phyloP scores from a whole-genome alignment of 2,329 filamentous ascomycete species.

The Tolypocladium tropicale region DNA sequence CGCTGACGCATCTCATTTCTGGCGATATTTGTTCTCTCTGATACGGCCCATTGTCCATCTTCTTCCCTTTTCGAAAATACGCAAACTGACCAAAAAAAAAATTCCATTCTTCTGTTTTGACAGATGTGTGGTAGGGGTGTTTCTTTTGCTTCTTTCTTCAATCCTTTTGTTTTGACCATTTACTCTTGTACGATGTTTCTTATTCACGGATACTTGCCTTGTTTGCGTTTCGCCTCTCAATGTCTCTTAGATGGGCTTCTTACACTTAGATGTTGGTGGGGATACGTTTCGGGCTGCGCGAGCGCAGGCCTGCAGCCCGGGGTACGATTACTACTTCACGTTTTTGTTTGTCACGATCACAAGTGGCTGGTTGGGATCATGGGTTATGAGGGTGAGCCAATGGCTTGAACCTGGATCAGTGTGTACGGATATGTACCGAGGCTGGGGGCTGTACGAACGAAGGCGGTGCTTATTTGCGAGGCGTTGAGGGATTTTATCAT shows the following conservation, averaged over 20 bases:
- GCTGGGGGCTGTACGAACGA: neutral
- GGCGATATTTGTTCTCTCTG: neutral
- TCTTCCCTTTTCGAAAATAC: no score
- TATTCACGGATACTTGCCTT: neutral
- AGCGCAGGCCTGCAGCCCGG: neutral
- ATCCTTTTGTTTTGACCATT: neutral
- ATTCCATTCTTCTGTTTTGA: neutral
- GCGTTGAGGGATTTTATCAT: neutral
- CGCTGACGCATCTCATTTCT: neutral
- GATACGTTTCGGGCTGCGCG: slow-evolving; percentile 1
- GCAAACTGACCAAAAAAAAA: neutral
- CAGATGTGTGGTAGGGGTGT: neutral
- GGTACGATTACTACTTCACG: neutral
- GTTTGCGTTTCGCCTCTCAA: neutral
- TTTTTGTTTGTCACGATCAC: neutral
- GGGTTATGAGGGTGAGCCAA: neutral
- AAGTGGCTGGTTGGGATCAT: neutral
- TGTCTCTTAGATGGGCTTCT: neutral
- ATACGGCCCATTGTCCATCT: no score
- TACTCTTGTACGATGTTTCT: no score
- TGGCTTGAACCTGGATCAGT: neutral
- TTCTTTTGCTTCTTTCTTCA: neutral
- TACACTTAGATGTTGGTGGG: neutral
- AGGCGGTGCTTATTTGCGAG: neutral
- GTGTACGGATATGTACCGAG: neutral